phyloP scores from a whole-genome alignment of 2,329 filamentous ascomycete genomes.

The Colletotrichum neosansevieriae region DNA sequence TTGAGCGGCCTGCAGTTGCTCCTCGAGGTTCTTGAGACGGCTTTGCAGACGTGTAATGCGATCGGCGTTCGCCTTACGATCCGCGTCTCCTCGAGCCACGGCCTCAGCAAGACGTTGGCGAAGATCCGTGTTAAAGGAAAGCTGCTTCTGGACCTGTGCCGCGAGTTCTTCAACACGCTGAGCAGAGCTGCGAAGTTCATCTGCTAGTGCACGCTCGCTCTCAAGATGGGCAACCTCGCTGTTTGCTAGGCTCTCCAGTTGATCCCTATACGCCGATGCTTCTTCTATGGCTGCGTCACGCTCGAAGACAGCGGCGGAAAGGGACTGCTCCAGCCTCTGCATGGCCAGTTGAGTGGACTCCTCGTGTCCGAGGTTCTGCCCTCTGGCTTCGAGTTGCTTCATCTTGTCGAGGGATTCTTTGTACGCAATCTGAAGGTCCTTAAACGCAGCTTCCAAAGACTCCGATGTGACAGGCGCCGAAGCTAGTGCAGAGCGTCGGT shows the following conservation, averaged over 20 bases:
- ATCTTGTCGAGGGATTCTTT: constrained; percentile 74
- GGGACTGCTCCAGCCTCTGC: constrained; percentile 74
- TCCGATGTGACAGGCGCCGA: constrained; percentile 72
- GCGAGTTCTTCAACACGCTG: constrained; percentile 84
- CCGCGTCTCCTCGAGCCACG: constrained; percentile 84
- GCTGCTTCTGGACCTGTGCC: constrained; percentile 81
- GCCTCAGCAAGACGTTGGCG: constrained; percentile 82
- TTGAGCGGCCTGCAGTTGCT: constrained; percentile 85
- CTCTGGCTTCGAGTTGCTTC: constrained; percentile 69
- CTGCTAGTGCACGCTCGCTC: constrained; percentile 73
- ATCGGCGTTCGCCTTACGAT: constrained; percentile 82
- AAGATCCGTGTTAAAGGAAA: constrained; percentile 81
- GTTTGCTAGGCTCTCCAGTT: constrained; percentile 69
- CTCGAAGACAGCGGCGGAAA: constrained; percentile 77
- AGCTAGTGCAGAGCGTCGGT: constrained; percentile 19
- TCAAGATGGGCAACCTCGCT: constrained; percentile 68
- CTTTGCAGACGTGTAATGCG: constrained; percentile 88
- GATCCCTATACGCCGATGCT: constrained; percentile 69
- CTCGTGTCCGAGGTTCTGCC: constrained; percentile 54
- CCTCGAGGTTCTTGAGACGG: constrained; percentile 84
- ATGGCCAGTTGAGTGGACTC: constrained; percentile 73
- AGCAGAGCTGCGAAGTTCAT: constrained; percentile 79
- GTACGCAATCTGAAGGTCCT: constrained; percentile 80
- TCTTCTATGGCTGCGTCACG: constrained; percentile 79
- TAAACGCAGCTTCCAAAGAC: constrained; percentile 79